Percentiles rank a stretch among this genome's conserved stretches.
These are phyloP conservation scores for Aspergillus ruber DNA, from an alignment of 2,329 filamentous ascomycete species.

Conservation along the genomic window DNA sequence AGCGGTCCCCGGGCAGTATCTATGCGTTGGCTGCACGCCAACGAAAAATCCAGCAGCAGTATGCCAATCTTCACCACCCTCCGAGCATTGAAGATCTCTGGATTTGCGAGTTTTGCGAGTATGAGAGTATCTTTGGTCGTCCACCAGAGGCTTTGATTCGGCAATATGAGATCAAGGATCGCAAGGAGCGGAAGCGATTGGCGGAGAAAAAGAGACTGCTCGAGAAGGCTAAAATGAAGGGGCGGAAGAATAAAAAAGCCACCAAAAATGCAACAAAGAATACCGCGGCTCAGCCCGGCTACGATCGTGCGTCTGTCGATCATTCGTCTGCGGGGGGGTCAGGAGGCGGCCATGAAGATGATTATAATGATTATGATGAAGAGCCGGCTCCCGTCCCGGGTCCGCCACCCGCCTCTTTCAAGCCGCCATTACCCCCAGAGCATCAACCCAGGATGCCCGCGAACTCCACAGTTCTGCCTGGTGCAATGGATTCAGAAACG, in stretches of 20 bases:
- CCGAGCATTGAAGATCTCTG: slow-evolving; percentile 69
- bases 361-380: slow-evolving; percentile 47
- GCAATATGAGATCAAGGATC: slow-evolving; percentile 91
- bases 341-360: slow-evolving; percentile 41
- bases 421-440: slow-evolving; percentile 62
- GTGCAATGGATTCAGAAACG: slow-evolving; percentile 22
- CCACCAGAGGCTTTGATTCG: slow-evolving; percentile 79
- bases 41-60: slow-evolving; percentile 69
- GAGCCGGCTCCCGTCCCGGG: slow-evolving; percentile 37
- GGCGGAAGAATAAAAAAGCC: slow-evolving; percentile 79
- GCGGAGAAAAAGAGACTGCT: slow-evolving; percentile 79
- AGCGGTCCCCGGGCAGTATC: slow-evolving; percentile 62
- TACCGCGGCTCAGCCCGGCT: slow-evolving; percentile 31
- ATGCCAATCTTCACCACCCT: slow-evolving; percentile 68
- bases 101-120: slow-evolving; percentile 98
- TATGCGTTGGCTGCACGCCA: slow-evolving; percentile 69
- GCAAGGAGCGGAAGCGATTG: slow-evolving; percentile 71
- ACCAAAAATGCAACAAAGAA: slow-evolving; percentile 58
- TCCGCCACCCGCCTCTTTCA: slow-evolving; percentile 51
- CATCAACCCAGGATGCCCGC: slow-evolving; percentile 31
- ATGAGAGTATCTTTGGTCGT: slow-evolving; percentile 88
- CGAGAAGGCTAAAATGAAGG: slow-evolving; percentile 92
- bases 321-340: slow-evolving; percentile 34
- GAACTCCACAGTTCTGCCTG: slow-evolving; percentile 15
- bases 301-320: slow-evolving; percentile 36